These are phyloP conservation scores for Cercospora citrullina DNA, from an alignment of 2,329 filamentous ascomycete species.

Conservation along the genomic window DNA sequence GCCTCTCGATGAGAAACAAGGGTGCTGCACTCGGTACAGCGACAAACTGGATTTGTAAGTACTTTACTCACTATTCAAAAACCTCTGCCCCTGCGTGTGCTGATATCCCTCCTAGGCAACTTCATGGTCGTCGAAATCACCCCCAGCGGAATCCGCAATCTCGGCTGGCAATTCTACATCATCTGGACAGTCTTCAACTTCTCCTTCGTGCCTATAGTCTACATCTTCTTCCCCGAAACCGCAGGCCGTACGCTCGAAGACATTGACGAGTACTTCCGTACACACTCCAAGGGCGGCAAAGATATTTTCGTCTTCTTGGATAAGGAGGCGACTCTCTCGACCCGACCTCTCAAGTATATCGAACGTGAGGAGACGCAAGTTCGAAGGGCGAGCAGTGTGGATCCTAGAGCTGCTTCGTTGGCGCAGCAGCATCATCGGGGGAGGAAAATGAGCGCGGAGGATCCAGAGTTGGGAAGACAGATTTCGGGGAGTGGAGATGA, in stretches of 20 bases:
- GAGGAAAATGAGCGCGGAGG: conserved; percentile 7
- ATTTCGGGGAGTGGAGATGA: not conserved
- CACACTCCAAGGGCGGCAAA: conserved; percentile 18
- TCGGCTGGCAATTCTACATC: conserved; percentile 41
- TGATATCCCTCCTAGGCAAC: conserved; percentile 39
- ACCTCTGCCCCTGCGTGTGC: too few relatives aligned
- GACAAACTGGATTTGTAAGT: conserved; percentile 48
- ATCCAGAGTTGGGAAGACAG: conserved; percentile 3
- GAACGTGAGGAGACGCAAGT: conserved; percentile 48
- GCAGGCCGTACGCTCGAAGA: conserved; percentile 38
- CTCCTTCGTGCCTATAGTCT: conserved; percentile 51
- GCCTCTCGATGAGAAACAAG: conserved; percentile 51
- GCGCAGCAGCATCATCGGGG: conserved; percentile 22
- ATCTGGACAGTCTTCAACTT: conserved; percentile 55
- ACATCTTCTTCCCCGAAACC: conserved; percentile 42
- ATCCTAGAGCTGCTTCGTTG: conserved; percentile 32
- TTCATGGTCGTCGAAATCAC: conserved; percentile 44
- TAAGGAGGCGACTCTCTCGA: conserved; percentile 49
- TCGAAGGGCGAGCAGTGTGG: conserved; percentile 40
- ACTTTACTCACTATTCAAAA: too few relatives aligned
- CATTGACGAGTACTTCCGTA: conserved; percentile 36
- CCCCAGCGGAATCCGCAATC: conserved; percentile 34
- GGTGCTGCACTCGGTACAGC: conserved; percentile 53
- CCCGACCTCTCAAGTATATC: conserved; percentile 51
- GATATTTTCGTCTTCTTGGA: conserved; percentile 51